Evolutionary conservation across 768 basidiomycete species (phyloP), one percentile per base, ranked within the genome.

Genomic region (Boletus pseudo-olivaceus): DNA sequence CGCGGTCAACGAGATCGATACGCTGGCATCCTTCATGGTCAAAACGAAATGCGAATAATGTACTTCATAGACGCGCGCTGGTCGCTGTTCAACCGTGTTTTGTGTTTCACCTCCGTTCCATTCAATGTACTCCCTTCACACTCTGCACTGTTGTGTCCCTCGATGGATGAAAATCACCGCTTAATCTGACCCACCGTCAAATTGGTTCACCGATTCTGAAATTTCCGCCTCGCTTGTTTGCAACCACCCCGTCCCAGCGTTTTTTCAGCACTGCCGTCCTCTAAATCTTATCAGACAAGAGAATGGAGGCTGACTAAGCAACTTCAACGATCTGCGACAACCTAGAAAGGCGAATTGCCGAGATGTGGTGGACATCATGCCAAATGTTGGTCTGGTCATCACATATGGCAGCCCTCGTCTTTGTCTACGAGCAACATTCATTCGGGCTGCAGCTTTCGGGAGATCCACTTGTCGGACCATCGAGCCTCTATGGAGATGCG

Each of bases 21-120:
- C 84, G n/a, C 73, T 92, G 38, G 87, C 88, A 19, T 80, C 84
- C 30, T 91, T 92, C 61, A 87, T 91, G 87, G 80, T 90, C 47
- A 88, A 85, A 69, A 78, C 70, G 7, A 83, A 82, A 68, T 73
- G 74, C 54, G 83, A 81, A 70, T 63, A 48, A 59, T 59, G 58
- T 67, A 54, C 30, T 59, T 49, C 23, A 43, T 62, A 58, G 53
- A 53, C 40, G n/a, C 30, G 58, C 49, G 55, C 61, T 4, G 53
- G 64, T 55, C 60, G 56, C 63, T 53, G 55, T 54, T 52, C 45
- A 33, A 38, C 49, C 43, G 33, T 59, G 30, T 51, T 27, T 23
- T 37, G 35, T 62, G 54, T 57, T 41, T 53, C 39, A 11, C 34
- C 37, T 38, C 29, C 53, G 41, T 32, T 23, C 27, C 45, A 42